phyloP scores from a whole-genome alignment of 805 yeast species.

The Suhomyces vadensis region DNA sequence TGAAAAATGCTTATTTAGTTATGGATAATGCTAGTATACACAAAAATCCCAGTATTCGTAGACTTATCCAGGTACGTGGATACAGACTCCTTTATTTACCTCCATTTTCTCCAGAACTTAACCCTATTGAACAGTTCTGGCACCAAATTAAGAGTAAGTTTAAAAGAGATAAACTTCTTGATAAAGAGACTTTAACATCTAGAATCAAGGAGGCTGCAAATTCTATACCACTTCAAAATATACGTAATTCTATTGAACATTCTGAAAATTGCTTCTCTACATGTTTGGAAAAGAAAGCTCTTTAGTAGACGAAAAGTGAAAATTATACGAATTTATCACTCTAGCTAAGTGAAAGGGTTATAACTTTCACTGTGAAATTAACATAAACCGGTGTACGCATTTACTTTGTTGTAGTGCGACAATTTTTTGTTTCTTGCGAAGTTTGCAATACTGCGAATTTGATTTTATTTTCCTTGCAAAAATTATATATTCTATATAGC shows the following conservation, averaged over 20 bases:
- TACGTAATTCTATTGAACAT: background rate
- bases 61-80: slow-evolving; percentile 13
- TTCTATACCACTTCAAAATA: background rate
- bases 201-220: slow-evolving; percentile 4
- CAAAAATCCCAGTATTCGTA: slow-evolving; percentile 11
- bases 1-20: slow-evolving; percentile 7
- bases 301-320: background rate
- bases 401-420: background rate
- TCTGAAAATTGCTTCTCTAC: slow-evolving; percentile 1
- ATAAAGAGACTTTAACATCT: background rate
- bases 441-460: too few species aligned
- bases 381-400: background rate
- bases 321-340: background rate
- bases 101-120: slow-evolving; percentile 15
- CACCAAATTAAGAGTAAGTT: slow-evolving; percentile 4
- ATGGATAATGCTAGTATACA: slow-evolving; percentile 19
- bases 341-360: too few species aligned
- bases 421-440: background rate
- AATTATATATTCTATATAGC: too few species aligned
- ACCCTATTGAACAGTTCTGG: slow-evolving; percentile 20
- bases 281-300: slow-evolving; percentile 3
- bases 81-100: slow-evolving; percentile 14
- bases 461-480: too few species aligned
- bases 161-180: background rate
- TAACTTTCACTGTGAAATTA: too few species aligned